Evolutionary conservation across 768 basidiomycete species (phyloP), one percentile per base, ranked within the genome.

Genomic region (Coprinopsis strossmayeri): DNA sequence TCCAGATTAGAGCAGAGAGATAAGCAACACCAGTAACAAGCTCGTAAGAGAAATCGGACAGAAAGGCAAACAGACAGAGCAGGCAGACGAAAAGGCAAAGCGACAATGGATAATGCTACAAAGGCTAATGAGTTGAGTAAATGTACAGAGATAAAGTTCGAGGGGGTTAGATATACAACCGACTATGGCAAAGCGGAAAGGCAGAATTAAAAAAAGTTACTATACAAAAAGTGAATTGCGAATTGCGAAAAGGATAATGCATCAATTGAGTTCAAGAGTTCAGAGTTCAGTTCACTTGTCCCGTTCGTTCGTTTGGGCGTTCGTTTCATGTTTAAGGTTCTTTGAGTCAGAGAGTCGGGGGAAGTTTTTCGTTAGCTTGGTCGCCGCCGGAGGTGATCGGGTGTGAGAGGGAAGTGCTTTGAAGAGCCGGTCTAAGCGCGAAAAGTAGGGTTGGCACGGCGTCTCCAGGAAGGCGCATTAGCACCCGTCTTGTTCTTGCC

Each of bases 401-500:
- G 17, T 9, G 23, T 25, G 41, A 7, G 7, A 32, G 12, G 25
- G 24, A 42, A 26, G 41, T 25, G 35, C 30, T 32, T 38, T 18
- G 4, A 24, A 42, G 17, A 9, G 40, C 24, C 27, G 43, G 39
- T 51, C 51, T 48, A 56, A 28, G 48, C 46, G 40, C 47, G 50
- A 25, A 7, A 11, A 28, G 43, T 3, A 17, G 50, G 25, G 18
- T 23, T 42, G 37, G 39, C 48, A 17, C 27, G 2, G 21, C 56
- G 54, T 28, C 53, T 56, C 55, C 60, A 57, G 32, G 52, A 50
- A 30, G 53, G 32, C n/a, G 55, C 46, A 18, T 23, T 45, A 10
- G 53, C 25, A 12, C 28, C 28, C 23, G 48, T 48, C 34, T 34
- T 43, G 26, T 50, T 56, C 49, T 50, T 56, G 43, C 55, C 53